Evolutionary conservation across 805 yeast genomes (phyloP).

Genomic region (Wickerhamomyces silvicola): DNA sequence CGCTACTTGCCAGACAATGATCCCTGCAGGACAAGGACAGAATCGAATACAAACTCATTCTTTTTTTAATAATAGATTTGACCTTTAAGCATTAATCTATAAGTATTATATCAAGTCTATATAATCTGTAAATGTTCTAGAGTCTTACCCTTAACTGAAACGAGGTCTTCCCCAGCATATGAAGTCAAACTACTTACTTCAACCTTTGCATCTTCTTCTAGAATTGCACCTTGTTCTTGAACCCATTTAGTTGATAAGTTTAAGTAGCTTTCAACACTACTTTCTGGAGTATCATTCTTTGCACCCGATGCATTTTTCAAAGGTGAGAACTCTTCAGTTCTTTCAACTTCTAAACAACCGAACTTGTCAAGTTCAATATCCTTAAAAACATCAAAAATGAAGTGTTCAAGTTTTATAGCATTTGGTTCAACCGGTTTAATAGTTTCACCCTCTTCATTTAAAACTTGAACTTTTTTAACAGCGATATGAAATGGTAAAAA

Average conservation of each 20-base stretch:
- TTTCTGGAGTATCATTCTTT: conserved; percentile 76
- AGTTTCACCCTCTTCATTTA: conserved; percentile 39
- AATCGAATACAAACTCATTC: no score
- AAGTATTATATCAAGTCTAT: conserved; percentile 5
- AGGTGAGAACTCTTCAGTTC: conserved; percentile 86
- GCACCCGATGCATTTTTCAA: conserved; percentile 86
- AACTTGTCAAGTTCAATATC: conserved; percentile 62
- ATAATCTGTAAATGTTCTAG: conserved; percentile 25
- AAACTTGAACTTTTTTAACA: conserved; percentile 71
- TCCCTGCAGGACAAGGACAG: conserved; percentile 6
- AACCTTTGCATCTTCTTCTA: conserved; percentile 42
- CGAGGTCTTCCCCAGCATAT: conserved; percentile 70
- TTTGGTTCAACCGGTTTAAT: conserved; percentile 70
- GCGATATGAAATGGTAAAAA: conserved; percentile 93
- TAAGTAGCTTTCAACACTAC: conserved; percentile 64
- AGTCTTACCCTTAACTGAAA: conserved; percentile 41
- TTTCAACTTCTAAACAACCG: conserved; percentile 88
- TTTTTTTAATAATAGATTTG: no score
- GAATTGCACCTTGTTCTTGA: conserved; percentile 56
- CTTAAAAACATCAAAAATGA: conserved; percentile 93
- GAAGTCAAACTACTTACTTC: conserved; percentile 77
- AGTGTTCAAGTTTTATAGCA: conserved; percentile 93
- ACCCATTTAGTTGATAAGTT: conserved; percentile 73
- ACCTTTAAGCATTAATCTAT: no score
- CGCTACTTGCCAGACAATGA: no score